phyloP scores from a whole-genome alignment of 768 basidiomycete genomes.

The Pisolithus marmoratus region DNA sequence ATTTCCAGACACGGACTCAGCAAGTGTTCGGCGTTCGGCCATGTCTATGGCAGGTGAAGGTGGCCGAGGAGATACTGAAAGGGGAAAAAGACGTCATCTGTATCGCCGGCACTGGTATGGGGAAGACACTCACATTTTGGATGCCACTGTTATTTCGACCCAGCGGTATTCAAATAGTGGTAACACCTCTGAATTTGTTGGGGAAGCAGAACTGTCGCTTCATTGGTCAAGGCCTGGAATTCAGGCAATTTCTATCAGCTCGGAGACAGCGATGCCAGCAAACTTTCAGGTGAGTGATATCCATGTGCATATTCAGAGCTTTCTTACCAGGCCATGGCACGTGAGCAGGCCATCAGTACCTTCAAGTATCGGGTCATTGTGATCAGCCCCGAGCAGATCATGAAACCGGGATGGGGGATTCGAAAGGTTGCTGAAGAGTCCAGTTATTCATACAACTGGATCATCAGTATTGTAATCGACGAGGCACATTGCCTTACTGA shows the following conservation, averaged over 20 bases:
- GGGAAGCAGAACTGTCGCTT: slow-evolving; percentile 16
- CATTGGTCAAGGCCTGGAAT: slow-evolving; percentile 8
- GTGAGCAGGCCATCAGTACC: slow-evolving; percentile 2
- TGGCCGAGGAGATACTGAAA: slow-evolving; percentile 15
- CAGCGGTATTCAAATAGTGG: slow-evolving; percentile 17
- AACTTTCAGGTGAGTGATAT: slow-evolving; percentile 12
- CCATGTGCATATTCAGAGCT: background rate
- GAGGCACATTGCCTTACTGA: too few species aligned
- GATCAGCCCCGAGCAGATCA: slow-evolving; percentile 7
- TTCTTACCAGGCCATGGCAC: background rate
- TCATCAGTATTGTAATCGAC: too few species aligned
- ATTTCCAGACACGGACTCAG: background rate
- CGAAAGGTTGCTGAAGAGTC: too few species aligned
- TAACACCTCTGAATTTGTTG: slow-evolving; percentile 23
- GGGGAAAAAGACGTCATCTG: slow-evolving; percentile 17
- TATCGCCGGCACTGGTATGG: slow-evolving; percentile 23
- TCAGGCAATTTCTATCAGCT: slow-evolving; percentile 12
- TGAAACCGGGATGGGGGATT: slow-evolving; percentile 5
- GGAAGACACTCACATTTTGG: slow-evolving; percentile 31
- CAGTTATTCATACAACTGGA: too few species aligned
- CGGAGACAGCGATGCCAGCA: slow-evolving; percentile 9
- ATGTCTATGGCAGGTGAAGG: slow-evolving; percentile 18
- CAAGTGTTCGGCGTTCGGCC: slow-evolving; percentile 4
- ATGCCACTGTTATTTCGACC: slow-evolving; percentile 23
- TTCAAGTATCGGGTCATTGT: slow-evolving; percentile 4